phyloP scores from a whole-genome alignment of 78 protist genomes.

The Dictyostelium discoideum region DNA sequence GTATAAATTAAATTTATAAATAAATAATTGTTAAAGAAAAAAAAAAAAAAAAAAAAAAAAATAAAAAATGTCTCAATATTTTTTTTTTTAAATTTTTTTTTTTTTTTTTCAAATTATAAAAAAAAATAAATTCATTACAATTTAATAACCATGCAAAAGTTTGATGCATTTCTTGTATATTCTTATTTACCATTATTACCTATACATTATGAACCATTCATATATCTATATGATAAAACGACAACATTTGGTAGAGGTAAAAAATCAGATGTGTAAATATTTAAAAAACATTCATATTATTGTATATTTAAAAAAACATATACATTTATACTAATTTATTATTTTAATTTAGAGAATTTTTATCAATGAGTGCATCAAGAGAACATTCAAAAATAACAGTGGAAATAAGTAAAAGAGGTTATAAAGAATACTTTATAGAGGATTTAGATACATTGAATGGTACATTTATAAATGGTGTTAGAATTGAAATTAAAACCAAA shows the following conservation, averaged over 20 bases:
- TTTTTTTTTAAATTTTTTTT: no score
- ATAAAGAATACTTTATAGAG: neutral
- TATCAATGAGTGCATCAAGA: neutral
- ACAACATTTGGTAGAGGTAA: neutral
- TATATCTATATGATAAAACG: neutral
- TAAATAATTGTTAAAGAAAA: no score
- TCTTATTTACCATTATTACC: slow-evolving; percentile 9
- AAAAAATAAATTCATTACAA: no score
- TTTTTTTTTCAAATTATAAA: no score
- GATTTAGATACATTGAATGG: neutral
- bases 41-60: no score
- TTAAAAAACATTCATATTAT: neutral
- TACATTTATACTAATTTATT: neutral
- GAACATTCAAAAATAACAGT: neutral
- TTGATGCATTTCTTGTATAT: slow-evolving; percentile 12
- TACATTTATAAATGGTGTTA: neutral
- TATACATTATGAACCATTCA: neutral
- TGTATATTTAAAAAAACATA: neutral
- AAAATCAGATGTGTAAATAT: neutral
- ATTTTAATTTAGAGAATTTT: neutral
- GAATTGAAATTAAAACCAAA: neutral
- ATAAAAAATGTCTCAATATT: no score
- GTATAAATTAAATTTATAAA: no score
- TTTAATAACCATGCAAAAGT: neutral
- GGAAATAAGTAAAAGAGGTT: neutral